phyloP scores from a whole-genome alignment of 2,329 filamentous ascomycete species.

The Fusarium sp. region DNA sequence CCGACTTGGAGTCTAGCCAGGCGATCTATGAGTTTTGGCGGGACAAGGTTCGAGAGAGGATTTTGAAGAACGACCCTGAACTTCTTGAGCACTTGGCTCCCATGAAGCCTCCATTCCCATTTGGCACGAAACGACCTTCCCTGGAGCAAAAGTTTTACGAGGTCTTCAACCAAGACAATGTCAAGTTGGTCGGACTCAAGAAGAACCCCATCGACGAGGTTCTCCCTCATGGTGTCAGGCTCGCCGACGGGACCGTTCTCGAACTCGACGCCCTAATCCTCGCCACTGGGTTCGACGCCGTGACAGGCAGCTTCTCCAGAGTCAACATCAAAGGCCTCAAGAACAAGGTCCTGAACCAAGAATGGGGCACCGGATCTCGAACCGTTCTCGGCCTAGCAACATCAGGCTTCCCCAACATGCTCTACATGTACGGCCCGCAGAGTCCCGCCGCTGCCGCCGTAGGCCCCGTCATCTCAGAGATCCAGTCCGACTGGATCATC shows the following conservation, averaged over 20 bases:
- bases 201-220: slow-evolving; percentile 15
- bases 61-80: slow-evolving; percentile 2
- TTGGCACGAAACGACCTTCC: slow-evolving; percentile 17
- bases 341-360: not conserved
- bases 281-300: slow-evolving; percentile 31
- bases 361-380: slow-evolving; percentile 5
- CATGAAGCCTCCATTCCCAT: not conserved
- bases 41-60: slow-evolving; percentile 13
- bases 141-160: slow-evolving; percentile 25
- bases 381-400: slow-evolving; percentile 7
- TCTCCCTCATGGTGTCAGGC: not conserved
- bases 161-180: slow-evolving; percentile 28
- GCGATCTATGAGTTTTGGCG: slow-evolving; percentile 18
- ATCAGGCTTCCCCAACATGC: slow-evolving; percentile 6
- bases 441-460: slow-evolving; percentile 11
- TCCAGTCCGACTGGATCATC: slow-evolving; percentile 14
- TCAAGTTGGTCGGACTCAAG: slow-evolving; percentile 14
- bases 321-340: slow-evolving; percentile 3
- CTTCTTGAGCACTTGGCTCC: slow-evolving; percentile 14
- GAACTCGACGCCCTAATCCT: slow-evolving; percentile 16
- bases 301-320: slow-evolving; percentile 15
- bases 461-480: slow-evolving; percentile 14
- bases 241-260: not conserved
- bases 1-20: slow-evolving; percentile 7
- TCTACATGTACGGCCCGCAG: slow-evolving; percentile 19